Percentiles rank a stretch among this genome's conserved stretches.
These are phyloP conservation scores for Forsythia viridissima DNA, from an alignment of 257 asterid genomes.

Conservation along the genomic window DNA sequence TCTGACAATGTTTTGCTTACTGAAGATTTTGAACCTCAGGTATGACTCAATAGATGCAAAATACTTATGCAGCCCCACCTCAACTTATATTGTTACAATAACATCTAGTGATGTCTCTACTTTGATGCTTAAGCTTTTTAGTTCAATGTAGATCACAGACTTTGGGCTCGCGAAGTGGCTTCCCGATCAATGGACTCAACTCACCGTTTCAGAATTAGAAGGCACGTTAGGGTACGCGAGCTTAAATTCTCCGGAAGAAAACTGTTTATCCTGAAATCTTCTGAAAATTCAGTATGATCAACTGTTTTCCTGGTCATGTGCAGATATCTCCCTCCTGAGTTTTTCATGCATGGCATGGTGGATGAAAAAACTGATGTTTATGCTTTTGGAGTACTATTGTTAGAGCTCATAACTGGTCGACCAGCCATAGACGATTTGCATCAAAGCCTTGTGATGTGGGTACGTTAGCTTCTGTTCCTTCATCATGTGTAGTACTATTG, in stretches of 20 bases:
- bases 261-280: neutral
- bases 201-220: conserved; percentile 77
- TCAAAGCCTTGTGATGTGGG: conserved; percentile 96
- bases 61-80: no score
- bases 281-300: conserved; percentile 2
- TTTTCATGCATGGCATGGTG: conserved; percentile 83
- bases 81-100: no score
- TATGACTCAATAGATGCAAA: conserved; percentile 3
- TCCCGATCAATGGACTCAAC: conserved; percentile 95
- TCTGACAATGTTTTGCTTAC: conserved; percentile 88
- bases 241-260: neutral
- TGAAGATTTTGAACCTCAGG: conserved; percentile 85
- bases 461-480: conserved; percentile 31
- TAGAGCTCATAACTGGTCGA: conserved; percentile 84
- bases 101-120: neutral
- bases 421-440: conserved; percentile 79
- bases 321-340: conserved; percentile 98
- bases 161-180: conserved; percentile 98
- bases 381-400: conserved; percentile 79
- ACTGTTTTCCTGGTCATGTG: conserved; percentile 11
- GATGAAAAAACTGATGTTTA: conserved; percentile 96
- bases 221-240: conserved; percentile 85
- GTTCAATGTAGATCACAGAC: conserved; percentile 72
- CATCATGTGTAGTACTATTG: neutral
- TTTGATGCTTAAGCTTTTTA: conserved; percentile 28